Conservation (phyloP, 306 rosid species). For the Acacia acuminata region DNA sequence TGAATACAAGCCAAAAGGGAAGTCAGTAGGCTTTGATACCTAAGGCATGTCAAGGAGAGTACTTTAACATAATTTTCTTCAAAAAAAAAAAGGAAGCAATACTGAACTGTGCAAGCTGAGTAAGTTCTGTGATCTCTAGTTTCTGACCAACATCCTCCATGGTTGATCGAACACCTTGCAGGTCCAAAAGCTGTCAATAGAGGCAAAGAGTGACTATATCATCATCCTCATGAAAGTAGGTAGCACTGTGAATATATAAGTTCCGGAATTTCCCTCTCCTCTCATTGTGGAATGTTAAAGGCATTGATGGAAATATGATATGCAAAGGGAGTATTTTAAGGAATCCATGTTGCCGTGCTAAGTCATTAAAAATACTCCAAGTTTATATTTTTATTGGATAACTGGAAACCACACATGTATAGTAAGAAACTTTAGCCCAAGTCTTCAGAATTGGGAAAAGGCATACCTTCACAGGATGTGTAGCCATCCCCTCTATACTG, state of each 20-base stretch:
- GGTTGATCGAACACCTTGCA: slow-evolving; percentile 79
- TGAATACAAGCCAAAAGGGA: slow-evolving; percentile 25
- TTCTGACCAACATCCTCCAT: slow-evolving; percentile 96
- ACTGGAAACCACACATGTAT: neutral
- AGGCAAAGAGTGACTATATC: slow-evolving; percentile 8
- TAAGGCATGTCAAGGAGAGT: slow-evolving; percentile 8
- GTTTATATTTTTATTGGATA: neutral
- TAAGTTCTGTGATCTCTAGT: slow-evolving; percentile 43
- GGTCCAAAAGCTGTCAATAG: slow-evolving; percentile 81
- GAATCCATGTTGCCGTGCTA: neutral
- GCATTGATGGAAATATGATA: neutral
- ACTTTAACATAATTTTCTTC: neutral
- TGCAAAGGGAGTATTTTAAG: neutral
- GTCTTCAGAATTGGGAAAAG: neutral
- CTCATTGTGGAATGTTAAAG: neutral
- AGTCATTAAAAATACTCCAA: neutral
- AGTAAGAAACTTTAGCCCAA: neutral
- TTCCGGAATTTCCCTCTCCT: neutral
- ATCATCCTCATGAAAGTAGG: slow-evolving; percentile 10
- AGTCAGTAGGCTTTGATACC: slow-evolving; percentile 30
- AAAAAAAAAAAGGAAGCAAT: slow-evolving; percentile 13
- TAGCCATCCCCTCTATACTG: slow-evolving; percentile 92
- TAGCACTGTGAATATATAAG: slow-evolving; percentile 1
- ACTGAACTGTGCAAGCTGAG: slow-evolving; percentile 98
- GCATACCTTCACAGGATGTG: slow-evolving; percentile 70